phyloP scores from a whole-genome alignment of 2,329 filamentous ascomycete species.

The Penicillium psychrosexuale region DNA sequence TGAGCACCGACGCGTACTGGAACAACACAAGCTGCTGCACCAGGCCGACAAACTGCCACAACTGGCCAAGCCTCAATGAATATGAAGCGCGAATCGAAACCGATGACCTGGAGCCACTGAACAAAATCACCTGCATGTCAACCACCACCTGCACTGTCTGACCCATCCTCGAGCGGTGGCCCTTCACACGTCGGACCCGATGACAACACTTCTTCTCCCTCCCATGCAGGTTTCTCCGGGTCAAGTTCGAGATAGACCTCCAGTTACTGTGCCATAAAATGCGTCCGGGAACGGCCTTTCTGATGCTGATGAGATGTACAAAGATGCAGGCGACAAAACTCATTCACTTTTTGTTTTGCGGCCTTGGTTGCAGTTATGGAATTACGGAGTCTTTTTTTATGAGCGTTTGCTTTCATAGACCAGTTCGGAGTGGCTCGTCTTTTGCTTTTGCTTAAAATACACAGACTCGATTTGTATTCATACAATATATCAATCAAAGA shows the following conservation, averaged over 20 bases:
- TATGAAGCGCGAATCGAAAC: background rate
- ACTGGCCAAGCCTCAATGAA: background rate
- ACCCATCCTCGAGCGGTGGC: constrained; percentile 40
- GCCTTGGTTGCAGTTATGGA: background rate
- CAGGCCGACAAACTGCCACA: background rate
- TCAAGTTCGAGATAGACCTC: constrained; percentile 14
- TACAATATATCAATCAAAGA: background rate
- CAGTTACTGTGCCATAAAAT: constrained; percentile 27
- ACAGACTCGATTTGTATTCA: background rate
- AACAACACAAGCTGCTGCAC: constrained; percentile 16
- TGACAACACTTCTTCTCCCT: constrained; percentile 9
- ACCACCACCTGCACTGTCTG: constrained; percentile 41
- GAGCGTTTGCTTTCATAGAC: background rate
- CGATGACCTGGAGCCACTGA: no score
- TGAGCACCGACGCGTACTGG: constrained; percentile 48
- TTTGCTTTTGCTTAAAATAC: background rate
- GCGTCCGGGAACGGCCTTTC: constrained; percentile 36
- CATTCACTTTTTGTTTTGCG: background rate
- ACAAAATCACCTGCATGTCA: constrained; percentile 9
- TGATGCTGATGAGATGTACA: constrained; percentile 29
- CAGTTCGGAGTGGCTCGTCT: background rate
- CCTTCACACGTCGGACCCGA: constrained; percentile 19
- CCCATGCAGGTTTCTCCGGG: constrained; percentile 15
- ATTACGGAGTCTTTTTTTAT: background rate
- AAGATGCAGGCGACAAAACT: background rate